Conservation (phyloP, 805 yeast genomes). For the Metschnikowia peoriensis region DNA sequence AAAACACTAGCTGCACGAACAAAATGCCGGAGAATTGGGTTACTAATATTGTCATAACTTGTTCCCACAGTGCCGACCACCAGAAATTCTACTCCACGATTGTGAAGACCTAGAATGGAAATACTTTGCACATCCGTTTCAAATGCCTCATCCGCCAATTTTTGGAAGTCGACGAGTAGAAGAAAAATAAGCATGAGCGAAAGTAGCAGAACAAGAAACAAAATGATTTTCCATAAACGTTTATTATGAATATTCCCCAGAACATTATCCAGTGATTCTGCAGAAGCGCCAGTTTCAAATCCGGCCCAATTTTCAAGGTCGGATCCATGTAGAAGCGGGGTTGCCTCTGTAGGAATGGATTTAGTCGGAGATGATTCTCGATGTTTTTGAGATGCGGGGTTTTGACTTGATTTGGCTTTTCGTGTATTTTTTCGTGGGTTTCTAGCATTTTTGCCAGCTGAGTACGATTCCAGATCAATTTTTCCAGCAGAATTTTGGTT, state of each 20-base stretch:
- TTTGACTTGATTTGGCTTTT: no score
- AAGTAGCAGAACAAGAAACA: slow-evolving; percentile 5
- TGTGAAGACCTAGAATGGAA: slow-evolving; percentile 20
- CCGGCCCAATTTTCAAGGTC: slow-evolving; percentile 13
- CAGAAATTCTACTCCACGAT: slow-evolving; percentile 29
- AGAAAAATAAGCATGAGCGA: not conserved
- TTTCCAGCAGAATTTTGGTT: no score
- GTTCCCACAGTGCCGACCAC: slow-evolving; percentile 26
- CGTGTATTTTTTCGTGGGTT: no score
- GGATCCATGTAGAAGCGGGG: slow-evolving; percentile 5
- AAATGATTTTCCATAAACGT: not conserved
- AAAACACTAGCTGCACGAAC: slow-evolving; percentile 22
- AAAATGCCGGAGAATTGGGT: slow-evolving; percentile 20
- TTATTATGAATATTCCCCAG: not conserved
- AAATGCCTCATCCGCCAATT: slow-evolving; percentile 21
- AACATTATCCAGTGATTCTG: not conserved
- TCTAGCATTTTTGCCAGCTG: no score
- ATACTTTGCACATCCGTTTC: slow-evolving; percentile 24
- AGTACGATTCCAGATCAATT: no score
- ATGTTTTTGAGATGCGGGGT: not conserved
- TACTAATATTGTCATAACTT: slow-evolving; percentile 27
- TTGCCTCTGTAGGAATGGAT: not conserved
- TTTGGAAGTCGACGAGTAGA: slow-evolving; percentile 9
- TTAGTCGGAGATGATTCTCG: not conserved
- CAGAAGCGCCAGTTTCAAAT: slow-evolving; percentile 1